These are phyloP conservation scores for Daldinia grandis DNA, from an alignment of 495 filamentous ascomycete genomes.

Conservation along the genomic window DNA sequence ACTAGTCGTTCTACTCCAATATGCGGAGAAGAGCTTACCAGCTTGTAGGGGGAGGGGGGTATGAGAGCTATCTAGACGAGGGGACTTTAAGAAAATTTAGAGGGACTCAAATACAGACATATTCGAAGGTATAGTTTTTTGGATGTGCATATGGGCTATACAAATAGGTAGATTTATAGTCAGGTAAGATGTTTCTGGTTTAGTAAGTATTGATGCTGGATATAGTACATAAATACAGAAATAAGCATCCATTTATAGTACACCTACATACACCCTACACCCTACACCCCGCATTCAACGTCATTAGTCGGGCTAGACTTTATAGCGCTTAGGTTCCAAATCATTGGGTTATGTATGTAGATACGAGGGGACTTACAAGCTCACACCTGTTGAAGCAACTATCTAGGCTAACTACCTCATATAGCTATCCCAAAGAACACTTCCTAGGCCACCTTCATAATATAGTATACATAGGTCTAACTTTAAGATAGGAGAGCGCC, in stretches of 20 bases:
- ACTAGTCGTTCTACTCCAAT: neutral
- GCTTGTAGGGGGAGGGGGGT: neutral
- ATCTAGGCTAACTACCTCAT: no score
- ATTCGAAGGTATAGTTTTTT: no score
- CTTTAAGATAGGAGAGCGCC: neutral
- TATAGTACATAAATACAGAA: neutral
- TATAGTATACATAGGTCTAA: neutral
- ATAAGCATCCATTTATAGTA: slow-evolving; percentile 9
- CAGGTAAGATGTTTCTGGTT: neutral
- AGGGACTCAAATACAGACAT: no score
- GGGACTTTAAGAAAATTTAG: no score
- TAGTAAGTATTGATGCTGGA: neutral
- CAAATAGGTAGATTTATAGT: neutral
- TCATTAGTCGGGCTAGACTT: slow-evolving; percentile 14
- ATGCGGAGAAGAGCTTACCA: neutral
- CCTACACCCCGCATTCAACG: slow-evolving; percentile 30
- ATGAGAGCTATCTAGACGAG: no score
- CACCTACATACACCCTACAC: no score
- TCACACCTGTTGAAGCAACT: neutral
- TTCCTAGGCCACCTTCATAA: no score
- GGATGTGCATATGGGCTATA: no score
- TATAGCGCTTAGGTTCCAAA: slow-evolving; percentile 15
- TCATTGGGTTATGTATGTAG: slow-evolving; percentile 10
- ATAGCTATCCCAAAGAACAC: no score
- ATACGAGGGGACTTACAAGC: neutral